Conservation (phyloP, 1,284 basidiomycete species). For the Xanthoconium separans region DNA sequence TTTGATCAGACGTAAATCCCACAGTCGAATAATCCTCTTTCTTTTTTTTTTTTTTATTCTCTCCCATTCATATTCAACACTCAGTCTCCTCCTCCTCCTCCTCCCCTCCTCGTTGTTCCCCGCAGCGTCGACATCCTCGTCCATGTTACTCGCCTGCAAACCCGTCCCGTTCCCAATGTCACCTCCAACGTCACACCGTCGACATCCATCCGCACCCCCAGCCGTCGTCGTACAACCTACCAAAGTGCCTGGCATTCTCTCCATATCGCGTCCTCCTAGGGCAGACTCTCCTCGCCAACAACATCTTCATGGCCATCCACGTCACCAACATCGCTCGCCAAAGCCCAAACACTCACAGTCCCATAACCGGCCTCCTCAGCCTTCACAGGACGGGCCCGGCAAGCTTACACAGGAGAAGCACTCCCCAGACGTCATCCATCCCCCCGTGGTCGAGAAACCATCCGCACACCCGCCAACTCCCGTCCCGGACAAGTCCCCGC, state of each 20-base stretch:
- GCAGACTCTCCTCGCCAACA: slow-evolving; percentile 36
- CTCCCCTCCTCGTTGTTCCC: slow-evolving; percentile 26
- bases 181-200: slow-evolving; percentile 45
- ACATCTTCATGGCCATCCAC: slow-evolving; percentile 26
- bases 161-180: slow-evolving; percentile 41
- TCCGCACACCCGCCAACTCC: slow-evolving; percentile 16
- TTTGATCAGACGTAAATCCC: slow-evolving; percentile 28
- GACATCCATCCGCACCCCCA: slow-evolving; percentile 67
- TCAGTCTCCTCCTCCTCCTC: too few relatives aligned
- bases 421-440: slow-evolving; percentile 7
- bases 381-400: slow-evolving; percentile 21
- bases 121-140: slow-evolving; percentile 19
- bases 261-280: slow-evolving; percentile 59
- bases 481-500: slow-evolving; percentile 23
- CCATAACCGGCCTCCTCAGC: slow-evolving; percentile 18
- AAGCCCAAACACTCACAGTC: slow-evolving; percentile 34
- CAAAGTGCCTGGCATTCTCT: slow-evolving; percentile 66
- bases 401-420: slow-evolving; percentile 19
- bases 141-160: slow-evolving; percentile 66
- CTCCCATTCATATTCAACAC: slow-evolving; percentile 19
- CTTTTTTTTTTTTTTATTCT: too few relatives aligned
- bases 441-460: slow-evolving; percentile 26
- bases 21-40: slow-evolving; percentile 32
- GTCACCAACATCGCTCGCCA: slow-evolving; percentile 38
- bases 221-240: slow-evolving; percentile 68